Evolutionary conservation across 1,139 yeast genomes (phyloP), one percentile per base, ranked within the genome.

Genomic region (Scheffersomyces parashehatae): DNA sequence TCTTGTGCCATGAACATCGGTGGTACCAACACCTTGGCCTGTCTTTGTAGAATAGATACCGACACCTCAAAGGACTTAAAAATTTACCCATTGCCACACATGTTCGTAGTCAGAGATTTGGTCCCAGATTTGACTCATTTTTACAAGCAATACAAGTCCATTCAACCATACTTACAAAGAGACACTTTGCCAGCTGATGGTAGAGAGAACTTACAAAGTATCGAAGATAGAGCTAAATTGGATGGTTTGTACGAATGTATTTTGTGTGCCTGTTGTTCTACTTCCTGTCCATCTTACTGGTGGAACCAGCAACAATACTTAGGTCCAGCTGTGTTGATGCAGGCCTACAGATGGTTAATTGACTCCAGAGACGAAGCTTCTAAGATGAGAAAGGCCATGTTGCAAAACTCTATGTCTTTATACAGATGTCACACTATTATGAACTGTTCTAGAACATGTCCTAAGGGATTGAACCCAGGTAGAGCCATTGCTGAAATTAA

Each of bases 1-100:
- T 93, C 98, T 4, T 93, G 99, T 78, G 99, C 99, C 58, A 93
- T 93, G 99, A 93, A 93, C 77, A 93, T 93, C 68, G 96, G 96
- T 53, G 99, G 99, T 56, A 80, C 87, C 65, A 93, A 93, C 79
- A 93, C 99, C 29, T 79, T 93, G 61, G 99, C 99, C 35, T 93
- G 99, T 74, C 77, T 95, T 58, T 90, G 97, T 76, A 86, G 90
- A 70, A 90, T 93, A 62, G 96, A 93, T 67, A 82, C 82, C 58
- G 86, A 90, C 68, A 73, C 78, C 40, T 52, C 81, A 50, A 87
- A 86, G 70, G 88, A 85, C 54, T 73, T 83, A 54, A 93, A 93
- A 74, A 87, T 93, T 58, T 93, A 93, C 68, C 99, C 99, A 47
- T 79, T 93, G 62, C 99, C 99, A 26, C 99, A 93, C 75, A 93